Evolutionary conservation across 2,329 filamentous ascomycete genomes (phyloP).

Genomic region (Monosporascus sp.): DNA sequence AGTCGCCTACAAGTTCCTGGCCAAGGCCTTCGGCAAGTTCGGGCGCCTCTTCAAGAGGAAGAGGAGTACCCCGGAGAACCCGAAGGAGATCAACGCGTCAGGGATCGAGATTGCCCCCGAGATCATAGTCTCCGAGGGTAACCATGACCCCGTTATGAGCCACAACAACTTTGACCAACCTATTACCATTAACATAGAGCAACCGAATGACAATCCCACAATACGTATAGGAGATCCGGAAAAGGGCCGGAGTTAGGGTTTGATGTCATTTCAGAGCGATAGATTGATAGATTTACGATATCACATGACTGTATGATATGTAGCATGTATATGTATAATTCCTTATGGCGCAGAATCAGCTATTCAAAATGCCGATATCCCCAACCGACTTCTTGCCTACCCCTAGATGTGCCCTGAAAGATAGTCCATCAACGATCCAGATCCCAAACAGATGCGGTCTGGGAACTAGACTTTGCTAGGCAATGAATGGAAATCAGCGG

Average conservation of each 20-base stretch:
- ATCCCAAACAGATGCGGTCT: too few relatives aligned
- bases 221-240: slow-evolving; percentile 21
- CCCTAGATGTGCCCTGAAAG: too few relatives aligned
- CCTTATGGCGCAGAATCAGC: too few relatives aligned
- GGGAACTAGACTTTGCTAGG: too few relatives aligned
- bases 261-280: not conserved
- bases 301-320: not conserved
- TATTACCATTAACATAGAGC: not conserved
- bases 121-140: slow-evolving; percentile 17
- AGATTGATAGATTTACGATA: not conserved
- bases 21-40: slow-evolving; percentile 12
- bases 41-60: slow-evolving; percentile 12
- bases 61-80: slow-evolving; percentile 3
- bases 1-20: slow-evolving; percentile 17
- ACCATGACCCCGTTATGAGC: not conserved
- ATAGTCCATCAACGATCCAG: too few relatives aligned
- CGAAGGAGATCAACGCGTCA: not conserved
- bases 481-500: too few relatives aligned
- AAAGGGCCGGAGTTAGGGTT: slow-evolving; percentile 11
- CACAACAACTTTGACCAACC: not conserved
- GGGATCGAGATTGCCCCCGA: slow-evolving; percentile 13
- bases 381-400: too few relatives aligned
- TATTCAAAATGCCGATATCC: too few relatives aligned
- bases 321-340: too few relatives aligned
- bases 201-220: slow-evolving; percentile 8